A percentile compares a stretch with the other conserved stretches of the same genome.
Conservation (phyloP, 1,284 basidiomycete genomes). For the Cutaneotrichosporon spelunceum region DNA sequence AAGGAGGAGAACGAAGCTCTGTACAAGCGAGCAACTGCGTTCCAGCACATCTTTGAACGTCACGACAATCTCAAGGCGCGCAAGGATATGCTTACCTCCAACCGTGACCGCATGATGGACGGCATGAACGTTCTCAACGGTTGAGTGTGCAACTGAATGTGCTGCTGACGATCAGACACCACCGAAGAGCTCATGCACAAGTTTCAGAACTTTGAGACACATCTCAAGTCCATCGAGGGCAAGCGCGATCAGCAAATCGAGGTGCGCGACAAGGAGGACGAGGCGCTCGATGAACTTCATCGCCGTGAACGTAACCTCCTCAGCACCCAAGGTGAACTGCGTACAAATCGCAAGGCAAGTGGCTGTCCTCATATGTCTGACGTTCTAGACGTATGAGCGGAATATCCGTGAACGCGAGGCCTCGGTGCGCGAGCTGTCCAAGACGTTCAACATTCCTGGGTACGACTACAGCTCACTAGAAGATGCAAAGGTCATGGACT, state of each 20-base stretch:
- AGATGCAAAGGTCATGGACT: slow-evolving; percentile 40
- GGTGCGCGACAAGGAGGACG: slow-evolving; percentile 39
- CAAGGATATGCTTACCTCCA: slow-evolving; percentile 63
- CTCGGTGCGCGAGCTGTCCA: slow-evolving; percentile 66
- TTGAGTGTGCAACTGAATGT: slow-evolving; percentile 39
- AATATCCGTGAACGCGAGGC: slow-evolving; percentile 71
- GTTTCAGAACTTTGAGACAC: slow-evolving; percentile 66
- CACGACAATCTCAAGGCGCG: slow-evolving; percentile 66
- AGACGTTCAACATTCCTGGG: slow-evolving; percentile 68
- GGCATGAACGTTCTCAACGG: slow-evolving; percentile 66
- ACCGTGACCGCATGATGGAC: slow-evolving; percentile 60
- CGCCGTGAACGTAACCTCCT: slow-evolving; percentile 36
- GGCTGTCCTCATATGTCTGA: not conserved
- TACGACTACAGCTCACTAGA: slow-evolving; percentile 56
- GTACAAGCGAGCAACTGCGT: slow-evolving; percentile 76
- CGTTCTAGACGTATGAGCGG: slow-evolving; percentile 64
- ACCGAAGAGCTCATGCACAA: slow-evolving; percentile 71
- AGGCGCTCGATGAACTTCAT: slow-evolving; percentile 37
- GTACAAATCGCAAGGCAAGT: slow-evolving; percentile 44
- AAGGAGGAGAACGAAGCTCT: slow-evolving; percentile 75
- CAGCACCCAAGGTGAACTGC: slow-evolving; percentile 40
- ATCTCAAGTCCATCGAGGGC: slow-evolving; percentile 37
- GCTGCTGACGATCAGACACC: slow-evolving; percentile 58
- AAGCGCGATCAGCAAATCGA: slow-evolving; percentile 40
- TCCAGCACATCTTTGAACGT: slow-evolving; percentile 74